Evolutionary conservation across 2,329 filamentous ascomycete species (phyloP), one percentile per base, ranked within the genome.

Genomic region (Colletotrichum sp.): DNA sequence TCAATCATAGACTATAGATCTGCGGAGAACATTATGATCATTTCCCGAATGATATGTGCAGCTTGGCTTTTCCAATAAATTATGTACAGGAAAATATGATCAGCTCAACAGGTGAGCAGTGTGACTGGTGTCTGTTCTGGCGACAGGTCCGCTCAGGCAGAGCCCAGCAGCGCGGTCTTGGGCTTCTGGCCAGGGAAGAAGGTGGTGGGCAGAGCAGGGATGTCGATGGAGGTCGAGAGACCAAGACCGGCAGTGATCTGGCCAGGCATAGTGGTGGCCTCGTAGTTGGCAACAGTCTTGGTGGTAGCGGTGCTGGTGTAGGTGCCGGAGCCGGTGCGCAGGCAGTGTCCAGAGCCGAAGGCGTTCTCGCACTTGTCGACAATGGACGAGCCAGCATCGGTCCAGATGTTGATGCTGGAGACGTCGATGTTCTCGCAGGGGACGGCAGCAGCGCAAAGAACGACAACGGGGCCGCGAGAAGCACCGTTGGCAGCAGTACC

Each of bases 351-450:
- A 5, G 79, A 79, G 6, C 88, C 87, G 76, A 88, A 91, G 2
- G 86, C 89, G 76, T 84, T 89, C 43, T 84, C 81, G 82, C 90
- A 92, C 26, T 80, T 79, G 79, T 90, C 87, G 18, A 80, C 81
- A 74, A 86, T 83, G 71, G 79, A 80, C 72, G 66, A 80, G n/a
- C 87, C 87, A 1, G 81, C 77, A 71, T 90, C 88, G 8, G 88
- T 89, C 87, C 88, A 89, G 81, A 92, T 90, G 38, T 85, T 82
- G 77, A 91, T 87, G 79, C 91, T 86, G 6, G 82, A 82, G 74
- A 92, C 86, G 18, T 82, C 85, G 77, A 92, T 85, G 69, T 87
- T 87, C 4, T 85, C 88, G 83, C 90, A 92, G 15, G 90, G 90
- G 2, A 85, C 86, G 3, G 79, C 83, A 72, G 87, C 84, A 0